phyloP scores from a whole-genome alignment of 352 stramenopile species.

The Globisporangium parvum region DNA sequence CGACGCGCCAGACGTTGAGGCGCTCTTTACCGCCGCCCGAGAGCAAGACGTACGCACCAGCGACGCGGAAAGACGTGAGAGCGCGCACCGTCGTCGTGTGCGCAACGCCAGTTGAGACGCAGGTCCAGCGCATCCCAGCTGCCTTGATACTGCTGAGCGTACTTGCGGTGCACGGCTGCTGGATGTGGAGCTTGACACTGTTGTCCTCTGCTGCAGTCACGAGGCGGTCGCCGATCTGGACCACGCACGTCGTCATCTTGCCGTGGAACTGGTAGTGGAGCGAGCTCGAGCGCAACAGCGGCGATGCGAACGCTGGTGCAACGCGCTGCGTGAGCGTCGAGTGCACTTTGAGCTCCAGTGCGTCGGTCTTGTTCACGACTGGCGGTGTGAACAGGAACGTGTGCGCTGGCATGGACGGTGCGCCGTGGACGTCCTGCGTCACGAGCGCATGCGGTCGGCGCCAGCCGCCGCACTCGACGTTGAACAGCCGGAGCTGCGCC shows the following conservation, averaged over 20 bases:
- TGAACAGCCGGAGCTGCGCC: conserved; percentile 69
- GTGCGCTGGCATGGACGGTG: conserved; percentile 33
- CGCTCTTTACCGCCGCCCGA: conserved; percentile 79
- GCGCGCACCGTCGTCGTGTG: conserved; percentile 82
- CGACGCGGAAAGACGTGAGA: conserved; percentile 35
- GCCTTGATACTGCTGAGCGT: background rate
- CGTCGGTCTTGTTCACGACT: conserved; percentile 35
- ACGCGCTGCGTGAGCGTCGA: conserved; percentile 23
- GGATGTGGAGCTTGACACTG: conserved; percentile 66
- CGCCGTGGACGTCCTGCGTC: background rate
- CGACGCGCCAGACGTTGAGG: conserved; percentile 68
- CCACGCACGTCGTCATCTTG: conserved; percentile 66
- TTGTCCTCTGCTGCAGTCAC: conserved; percentile 82
- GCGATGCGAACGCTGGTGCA: background rate
- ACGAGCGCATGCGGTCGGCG: conserved; percentile 65
- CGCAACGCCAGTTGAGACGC: conserved; percentile 48
- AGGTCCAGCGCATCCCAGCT: conserved; percentile 26
- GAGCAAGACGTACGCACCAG: conserved; percentile 43
- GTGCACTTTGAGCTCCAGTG: conserved; percentile 65
- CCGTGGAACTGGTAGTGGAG: conserved; percentile 68
- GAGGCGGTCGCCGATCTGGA: conserved; percentile 38
- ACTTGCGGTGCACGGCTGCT: background rate
- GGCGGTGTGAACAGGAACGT: conserved; percentile 68
- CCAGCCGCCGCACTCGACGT: conserved; percentile 77
- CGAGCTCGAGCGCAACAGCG: conserved; percentile 28